These are phyloP conservation scores for Podaxis sp. DNA, from an alignment of 768 basidiomycete species.

Conservation along the genomic window DNA sequence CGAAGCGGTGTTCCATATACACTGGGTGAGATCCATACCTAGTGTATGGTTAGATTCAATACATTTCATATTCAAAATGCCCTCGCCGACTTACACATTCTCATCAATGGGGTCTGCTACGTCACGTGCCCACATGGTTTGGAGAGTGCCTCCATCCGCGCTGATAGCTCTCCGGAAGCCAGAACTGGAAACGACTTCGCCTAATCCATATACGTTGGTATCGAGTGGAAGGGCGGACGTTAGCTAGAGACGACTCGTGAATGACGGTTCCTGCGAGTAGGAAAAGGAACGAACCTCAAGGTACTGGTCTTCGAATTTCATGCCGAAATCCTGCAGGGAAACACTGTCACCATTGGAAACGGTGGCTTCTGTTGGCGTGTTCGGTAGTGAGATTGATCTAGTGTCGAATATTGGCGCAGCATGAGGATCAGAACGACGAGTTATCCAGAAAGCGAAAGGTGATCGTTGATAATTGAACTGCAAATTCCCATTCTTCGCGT, in stretches of 20 bases:
- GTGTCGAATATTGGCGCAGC: conserved; percentile 70
- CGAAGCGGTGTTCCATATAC: conserved; percentile 73
- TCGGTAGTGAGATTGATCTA: conserved; percentile 57
- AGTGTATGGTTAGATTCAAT: not conserved
- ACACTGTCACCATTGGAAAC: conserved; percentile 51
- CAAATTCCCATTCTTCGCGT: conserved; percentile 50
- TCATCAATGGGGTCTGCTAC: conserved; percentile 61
- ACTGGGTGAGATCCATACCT: conserved; percentile 76
- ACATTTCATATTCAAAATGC: conserved; percentile 1
- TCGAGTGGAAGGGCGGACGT: conserved; percentile 63
- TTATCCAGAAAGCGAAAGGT: conserved; percentile 83
- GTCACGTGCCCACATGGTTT: conserved; percentile 70
- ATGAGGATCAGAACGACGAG: conserved; percentile 58
- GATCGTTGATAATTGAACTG: conserved; percentile 63
- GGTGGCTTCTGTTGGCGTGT: conserved; percentile 58
- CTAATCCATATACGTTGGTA: conserved; percentile 78
- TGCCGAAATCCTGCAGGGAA: conserved; percentile 59
- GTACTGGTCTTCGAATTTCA: conserved; percentile 82
- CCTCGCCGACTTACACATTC: conserved; percentile 51
- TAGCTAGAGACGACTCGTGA: conserved; percentile 35
- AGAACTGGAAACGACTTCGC: conserved; percentile 69
- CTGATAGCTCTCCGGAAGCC: conserved; percentile 66
- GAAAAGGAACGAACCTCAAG: conserved; percentile 50
- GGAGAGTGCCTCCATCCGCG: conserved; percentile 56
- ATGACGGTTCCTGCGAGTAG: conserved; percentile 13